Percentiles rank a stretch among this genome's conserved stretches.
Evolutionary conservation across 768 basidiomycete species (phyloP).

Genomic region (Russula virescens): DNA sequence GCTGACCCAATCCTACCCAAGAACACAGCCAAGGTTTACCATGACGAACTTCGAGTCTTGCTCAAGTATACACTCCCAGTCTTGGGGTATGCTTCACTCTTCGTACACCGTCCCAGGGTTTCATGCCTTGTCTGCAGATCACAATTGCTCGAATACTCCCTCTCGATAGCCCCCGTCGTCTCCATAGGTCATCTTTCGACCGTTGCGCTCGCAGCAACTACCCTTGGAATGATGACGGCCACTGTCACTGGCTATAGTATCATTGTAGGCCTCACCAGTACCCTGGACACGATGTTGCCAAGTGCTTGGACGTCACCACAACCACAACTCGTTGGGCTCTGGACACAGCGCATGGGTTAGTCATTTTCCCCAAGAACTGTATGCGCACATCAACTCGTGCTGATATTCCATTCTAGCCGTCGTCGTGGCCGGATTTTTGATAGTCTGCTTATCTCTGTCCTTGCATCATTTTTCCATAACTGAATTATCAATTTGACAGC

Average conservation of each 20-base stretch:
- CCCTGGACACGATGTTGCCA: slow-evolving; percentile 90
- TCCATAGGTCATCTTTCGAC: slow-evolving; percentile 91
- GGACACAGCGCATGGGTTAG: slow-evolving; percentile 85
- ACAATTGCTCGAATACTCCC: slow-evolving; percentile 78
- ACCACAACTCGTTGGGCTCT: slow-evolving; percentile 81
- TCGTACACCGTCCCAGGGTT: neutral
- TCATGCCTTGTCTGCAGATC: slow-evolving; percentile 42
- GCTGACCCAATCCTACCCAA: neutral
- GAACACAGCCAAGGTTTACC: slow-evolving; percentile 35
- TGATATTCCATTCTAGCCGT: slow-evolving; percentile 43
- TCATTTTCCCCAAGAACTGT: slow-evolving; percentile 6
- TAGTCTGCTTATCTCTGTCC: slow-evolving; percentile 43
- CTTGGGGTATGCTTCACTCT: slow-evolving; percentile 43
- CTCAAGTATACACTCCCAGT: slow-evolving; percentile 64
- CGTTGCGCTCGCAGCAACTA: slow-evolving; percentile 72
- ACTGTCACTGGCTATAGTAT: slow-evolving; percentile 70
- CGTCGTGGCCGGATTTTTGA: slow-evolving; percentile 49
- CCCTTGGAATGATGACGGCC: slow-evolving; percentile 44
- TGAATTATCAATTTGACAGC: slow-evolving; percentile 29
- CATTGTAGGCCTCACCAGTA: slow-evolving; percentile 73
- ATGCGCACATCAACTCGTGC: neutral
- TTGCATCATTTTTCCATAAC: neutral
- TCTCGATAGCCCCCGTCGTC: slow-evolving; percentile 78
- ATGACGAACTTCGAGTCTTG: slow-evolving; percentile 57
- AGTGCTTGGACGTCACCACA: slow-evolving; percentile 90